Conservation (phyloP, 257 asterid species). For the Solanum habrochaites region DNA sequence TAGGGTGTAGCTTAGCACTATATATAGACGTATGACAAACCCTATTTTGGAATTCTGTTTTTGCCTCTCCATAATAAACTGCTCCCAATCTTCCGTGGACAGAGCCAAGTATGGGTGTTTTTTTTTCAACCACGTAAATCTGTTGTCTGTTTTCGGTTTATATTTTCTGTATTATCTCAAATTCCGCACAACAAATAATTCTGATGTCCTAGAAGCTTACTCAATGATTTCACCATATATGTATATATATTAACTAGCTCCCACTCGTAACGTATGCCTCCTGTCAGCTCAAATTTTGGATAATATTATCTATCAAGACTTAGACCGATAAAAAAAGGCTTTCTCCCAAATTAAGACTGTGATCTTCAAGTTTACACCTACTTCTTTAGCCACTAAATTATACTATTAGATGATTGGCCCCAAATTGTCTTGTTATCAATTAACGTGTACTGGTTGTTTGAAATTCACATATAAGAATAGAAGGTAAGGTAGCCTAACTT, state of each 20-base stretch:
- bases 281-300: neutral
- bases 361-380: neutral
- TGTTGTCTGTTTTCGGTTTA: too few relatives aligned
- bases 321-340: neutral
- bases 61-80: too few relatives aligned
- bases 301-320: neutral
- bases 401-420: neutral
- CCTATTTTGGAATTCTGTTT: too few relatives aligned
- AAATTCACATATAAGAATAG: neutral
- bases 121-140: too few relatives aligned
- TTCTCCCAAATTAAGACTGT: neutral
- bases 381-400: neutral
- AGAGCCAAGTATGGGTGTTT: too few relatives aligned
- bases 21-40: too few relatives aligned
- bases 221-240: neutral
- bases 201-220: neutral
- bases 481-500: neutral
- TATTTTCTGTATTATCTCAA: too few relatives aligned
- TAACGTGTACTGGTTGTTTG: neutral
- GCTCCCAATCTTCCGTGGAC: too few relatives aligned
- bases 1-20: too few relatives aligned
- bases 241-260: neutral
- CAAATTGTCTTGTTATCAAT: neutral
- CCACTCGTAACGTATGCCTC: neutral
- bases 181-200: too few relatives aligned